A percentile compares a stretch with the other conserved stretches of the same genome.
phyloP scores from a whole-genome alignment of 202 grass and related monocot genomes.

The Digitaria exilis region DNA sequence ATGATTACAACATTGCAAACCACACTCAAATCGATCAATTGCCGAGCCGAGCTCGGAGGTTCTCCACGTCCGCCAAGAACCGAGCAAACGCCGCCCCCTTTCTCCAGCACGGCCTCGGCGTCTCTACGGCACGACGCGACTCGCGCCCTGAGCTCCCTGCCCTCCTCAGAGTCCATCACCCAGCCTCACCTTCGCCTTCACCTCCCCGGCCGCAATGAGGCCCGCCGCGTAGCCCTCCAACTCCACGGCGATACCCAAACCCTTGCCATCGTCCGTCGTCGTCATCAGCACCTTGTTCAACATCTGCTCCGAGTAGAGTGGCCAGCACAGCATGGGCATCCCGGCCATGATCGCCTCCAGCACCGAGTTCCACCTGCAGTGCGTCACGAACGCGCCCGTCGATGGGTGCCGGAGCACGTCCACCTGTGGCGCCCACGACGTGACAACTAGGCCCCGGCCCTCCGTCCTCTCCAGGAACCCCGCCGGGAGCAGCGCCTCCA shows the following conservation, averaged over 20 bases:
- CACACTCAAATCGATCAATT: background rate
- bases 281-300: background rate
- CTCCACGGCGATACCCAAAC: background rate
- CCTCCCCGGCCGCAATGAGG: background rate
- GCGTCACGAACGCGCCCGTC: conserved; percentile 49
- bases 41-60: background rate
- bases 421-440: background rate
- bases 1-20: too few relatives aligned
- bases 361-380: conserved; percentile 59
- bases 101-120: background rate
- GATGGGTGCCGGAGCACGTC: conserved; percentile 1
- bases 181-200: background rate
- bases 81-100: background rate
- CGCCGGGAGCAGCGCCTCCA: background rate
- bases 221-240: background rate
- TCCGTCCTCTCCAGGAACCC: background rate
- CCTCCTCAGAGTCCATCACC: background rate
- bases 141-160: background rate
- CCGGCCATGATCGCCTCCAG: conserved; percentile 25
- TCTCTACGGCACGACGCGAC: background rate
- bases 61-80: background rate
- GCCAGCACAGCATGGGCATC: too few relatives aligned
- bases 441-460: background rate
- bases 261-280: too few relatives aligned
- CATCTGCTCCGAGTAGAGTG: background rate